These are phyloP conservation scores for Biancaea sappan DNA, from an alignment of 306 rosid genomes.

Conservation along the genomic window DNA sequence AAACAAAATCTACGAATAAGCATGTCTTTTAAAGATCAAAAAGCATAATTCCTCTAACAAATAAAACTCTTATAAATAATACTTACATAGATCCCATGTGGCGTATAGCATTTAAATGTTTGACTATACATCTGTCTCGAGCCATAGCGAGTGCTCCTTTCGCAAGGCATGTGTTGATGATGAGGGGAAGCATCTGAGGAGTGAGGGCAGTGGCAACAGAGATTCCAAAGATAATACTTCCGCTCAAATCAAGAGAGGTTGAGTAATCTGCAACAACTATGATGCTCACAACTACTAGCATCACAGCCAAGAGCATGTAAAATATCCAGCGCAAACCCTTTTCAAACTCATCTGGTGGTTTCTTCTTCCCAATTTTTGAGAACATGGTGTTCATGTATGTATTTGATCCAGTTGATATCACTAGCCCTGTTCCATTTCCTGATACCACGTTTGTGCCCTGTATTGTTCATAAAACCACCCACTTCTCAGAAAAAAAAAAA, in stretches of 20 bases:
- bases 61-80: background rate
- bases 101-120: conserved; percentile 65
- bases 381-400: conserved; percentile 91
- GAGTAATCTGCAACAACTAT: conserved; percentile 54
- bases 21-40: too few relatives aligned
- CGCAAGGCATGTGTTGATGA: conserved; percentile 76
- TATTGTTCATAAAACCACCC: conserved; percentile 25
- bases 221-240: conserved; percentile 63
- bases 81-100: conserved; percentile 89
- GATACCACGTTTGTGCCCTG: conserved; percentile 92
- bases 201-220: conserved; percentile 86
- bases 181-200: conserved; percentile 93
- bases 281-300: conserved; percentile 64
- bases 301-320: conserved; percentile 63
- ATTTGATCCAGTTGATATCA: conserved; percentile 76
- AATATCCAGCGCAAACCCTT: conserved; percentile 67
- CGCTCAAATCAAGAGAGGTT: conserved; percentile 48
- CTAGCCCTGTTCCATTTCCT: conserved; percentile 75
- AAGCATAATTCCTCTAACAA: too few relatives aligned
- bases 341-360: conserved; percentile 76
- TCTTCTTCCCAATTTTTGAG: conserved; percentile 70
- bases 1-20: too few relatives aligned
- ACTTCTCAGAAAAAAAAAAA: too few relatives aligned
- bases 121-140: conserved; percentile 79
- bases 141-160: conserved; percentile 95